Base-by-base conservation (phyloP, 805 yeast species). In the Ogataea minuta region DNA sequence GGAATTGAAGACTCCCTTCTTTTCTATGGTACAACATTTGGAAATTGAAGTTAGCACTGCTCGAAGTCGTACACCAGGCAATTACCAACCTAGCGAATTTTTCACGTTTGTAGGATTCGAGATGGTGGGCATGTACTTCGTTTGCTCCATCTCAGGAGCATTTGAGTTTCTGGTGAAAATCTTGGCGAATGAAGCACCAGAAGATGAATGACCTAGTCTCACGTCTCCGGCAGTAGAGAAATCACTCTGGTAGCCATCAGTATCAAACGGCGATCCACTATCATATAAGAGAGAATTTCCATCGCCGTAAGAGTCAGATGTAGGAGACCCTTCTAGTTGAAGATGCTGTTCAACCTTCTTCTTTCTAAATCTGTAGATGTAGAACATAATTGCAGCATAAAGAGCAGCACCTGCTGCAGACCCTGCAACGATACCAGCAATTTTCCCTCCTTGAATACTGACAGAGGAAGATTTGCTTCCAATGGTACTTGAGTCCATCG, bases 391-490 rank as follows among this genome's bases (percentile, higher is more conserved):
- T 0, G 77, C 68, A 54, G 85, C 74, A 58, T 85, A 84, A 8
- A 76, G 65, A 6, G 75, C 66, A 31, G 86, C 81, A 39, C 96
- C 97, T 10, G 76, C 78, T 21, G 86, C 79, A 6, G 95, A 79
- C 32, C 97, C 96, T 28, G 87, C 72, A 10, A 91, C 81, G 37
- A 89, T 76, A 25, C 95, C 96, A 17, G 84, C 81, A 16, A 86
- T 72, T 45, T 72, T 72, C 6, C 53, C 49, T 4, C 53, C 60
- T 16, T 34, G 51, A 17, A 36, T 45, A 33, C 35, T 43, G 11
- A 36, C 15, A 6, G 45, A 28, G 25, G 40, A 32, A 9, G 52
- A 44, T 4, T 53, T 39, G 23, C 40, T 28, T n/a, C 49, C 32
- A 11, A 41, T 23, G 5, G 48, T 41, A 12, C 27, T 11, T 3